Base-by-base conservation (phyloP, 805 yeast genomes). In the Metschnikowia kofuensis region DNA sequence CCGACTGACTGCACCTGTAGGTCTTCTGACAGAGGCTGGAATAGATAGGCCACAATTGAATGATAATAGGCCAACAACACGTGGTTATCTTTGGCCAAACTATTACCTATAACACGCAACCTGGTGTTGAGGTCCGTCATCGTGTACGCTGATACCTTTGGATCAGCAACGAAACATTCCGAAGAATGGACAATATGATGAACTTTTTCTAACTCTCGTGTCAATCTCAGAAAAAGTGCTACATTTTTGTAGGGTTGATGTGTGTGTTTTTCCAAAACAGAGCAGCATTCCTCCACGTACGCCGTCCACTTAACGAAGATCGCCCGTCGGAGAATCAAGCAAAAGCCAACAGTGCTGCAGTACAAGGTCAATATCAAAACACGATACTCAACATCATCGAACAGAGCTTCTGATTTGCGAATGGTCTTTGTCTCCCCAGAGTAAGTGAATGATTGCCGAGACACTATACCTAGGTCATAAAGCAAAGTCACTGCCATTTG, bases 381-480 rank as follows among this genome's bases (percentile, higher is more conserved):
- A 46, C 80, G 68, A 54, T 77, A 72, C 51, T 82, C 86, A 6
- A 71, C 50, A 28, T 69, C 66, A 16, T 55, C 47, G n/a, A 51
- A 43, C 37, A 54, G 58, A 8, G 53, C 58, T 35, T 42, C 52
- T 12, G 59, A 36, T 42, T 49, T 52, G 9, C 45, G 43, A 36
- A 48, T 39, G 37, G 40, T 32, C 31, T 50, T 50, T 8, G 46
- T 41, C 6, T 53, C 53, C 26, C 41, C 45, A n/a, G 47, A 50
- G 43, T 51, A 63, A 15, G 52, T 49, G 50, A 48, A 60, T 3
- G 58, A 38, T 14, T 80, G 75, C 40, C 79, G 61, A 28, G 85
- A 80, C 26, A 81, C 80, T 6, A 89, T 74, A 0, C 96, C 96
- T 46, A 90, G 67, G 63, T 90, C 97, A 57, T 82, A 85, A 1